Base-by-base conservation (phyloP, 2,329 filamentous ascomycete species). In the Stagonosporopsis cucurbitacearum region DNA sequence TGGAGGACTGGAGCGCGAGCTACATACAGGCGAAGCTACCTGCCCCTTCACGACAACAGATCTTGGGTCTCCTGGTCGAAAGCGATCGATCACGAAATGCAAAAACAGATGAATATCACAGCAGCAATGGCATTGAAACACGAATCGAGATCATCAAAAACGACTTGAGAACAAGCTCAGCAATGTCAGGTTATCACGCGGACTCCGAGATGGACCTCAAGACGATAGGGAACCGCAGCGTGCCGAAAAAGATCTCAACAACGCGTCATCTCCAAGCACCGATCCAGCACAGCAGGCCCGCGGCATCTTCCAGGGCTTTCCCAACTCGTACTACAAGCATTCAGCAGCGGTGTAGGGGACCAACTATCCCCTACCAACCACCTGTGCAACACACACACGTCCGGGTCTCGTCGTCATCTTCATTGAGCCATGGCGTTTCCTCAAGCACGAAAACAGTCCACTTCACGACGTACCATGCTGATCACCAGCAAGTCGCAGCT, bases 1-100 rank as follows among this genome's bases (percentile, higher is more conserved):
- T 73, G n/a, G 52, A 66, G 28, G 64, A 71, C 3, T 73, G 72
- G 72, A 52, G 44, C 2, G 54, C 58, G 2, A 46, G 43, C 2
- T 62, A 55, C 9, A 57, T 52, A 32, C 51, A 50, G 3, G 33
- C 69, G 6, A 22, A 62, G 20, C 43, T 57, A 20, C 22, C 41
- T 13, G 20, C 30, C n/a, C 22, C 19, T 2, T 39, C 37, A 5
- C 48, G 40, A 9, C 12, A 20, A 9, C 17, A 15, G 15, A 52
- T 44, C 11, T 7, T 52, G 20, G 39, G 52, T 9, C 30, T 51
- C 3, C 28, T 57, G 2, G 26, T 45, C n/a, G 26, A 39, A 30
- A 39, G 30, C 19, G 12, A 44, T 23, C 30, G 37, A 19, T 37
- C 26, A 22, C 42, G 43, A 5, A 15, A 23, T n/a, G 48, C 19